Base-by-base conservation (phyloP, 1,284 basidiomycete genomes). In the Ceratobasidium sp. region DNA sequence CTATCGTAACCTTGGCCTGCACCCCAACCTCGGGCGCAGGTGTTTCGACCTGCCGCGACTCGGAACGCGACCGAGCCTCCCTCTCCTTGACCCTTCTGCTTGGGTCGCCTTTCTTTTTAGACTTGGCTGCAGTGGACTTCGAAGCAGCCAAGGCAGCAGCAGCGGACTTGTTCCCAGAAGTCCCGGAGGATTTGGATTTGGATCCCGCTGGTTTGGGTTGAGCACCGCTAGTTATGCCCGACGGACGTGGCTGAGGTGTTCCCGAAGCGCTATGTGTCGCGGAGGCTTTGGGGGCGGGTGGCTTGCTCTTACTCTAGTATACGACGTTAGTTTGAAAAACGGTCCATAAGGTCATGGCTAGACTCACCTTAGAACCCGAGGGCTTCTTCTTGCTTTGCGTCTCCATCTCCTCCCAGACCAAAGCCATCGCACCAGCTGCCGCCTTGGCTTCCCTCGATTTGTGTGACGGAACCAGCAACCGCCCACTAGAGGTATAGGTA, bases 401-500 rank as follows among this genome's bases (percentile, higher is more conserved):
- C 52, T 67, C 64, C 64, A 67, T 67, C n/a, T 67, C 64, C 38
- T 70, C 67, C 67, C 67, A 70, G 14, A 26, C 67, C 23, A 46
- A 43, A 18, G 54, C 67, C 67, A 70, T 70, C 7, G 67, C 55
- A 7, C 67, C 67, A 11, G 67, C 67, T 16, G 50, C 54, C 30
- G 67, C 67, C 30, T 50, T 58, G 18, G 67, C 67, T 44, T 70
- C 67, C n/a, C 67, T 58, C 41, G 67, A 58, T 32, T 70, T 70
- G 44, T 58, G 55, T 8, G 67, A 70, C 43, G 67, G 67, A n/a
- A 70, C 67, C 8, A 58, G 35, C 23, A 70, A 41, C 30, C 67
- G 54, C 23, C 67, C 67, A 41, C 67, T 70, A 41, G 67, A 70
- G 18, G 67, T 70, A 57, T 70, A 70, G 14, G 54, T 44, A 3